Evolutionary conservation across 2,329 filamentous ascomycete genomes (phyloP).

Genomic region (Stemphylium beticola): DNA sequence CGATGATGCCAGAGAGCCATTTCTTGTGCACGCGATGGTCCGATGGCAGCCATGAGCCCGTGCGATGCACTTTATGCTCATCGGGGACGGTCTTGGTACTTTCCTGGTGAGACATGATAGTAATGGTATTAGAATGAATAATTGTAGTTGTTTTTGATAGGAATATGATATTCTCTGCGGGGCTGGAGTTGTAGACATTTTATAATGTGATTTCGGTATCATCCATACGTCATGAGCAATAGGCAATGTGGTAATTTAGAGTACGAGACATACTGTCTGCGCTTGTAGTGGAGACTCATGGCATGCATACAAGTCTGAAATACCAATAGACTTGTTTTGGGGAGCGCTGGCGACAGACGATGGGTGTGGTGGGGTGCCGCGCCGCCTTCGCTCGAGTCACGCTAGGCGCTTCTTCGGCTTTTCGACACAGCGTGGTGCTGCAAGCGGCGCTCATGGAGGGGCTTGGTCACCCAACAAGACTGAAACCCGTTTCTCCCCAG

Average conservation of each 20-base stretch:
- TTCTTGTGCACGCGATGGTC: constrained; percentile 67
- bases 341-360: neutral
- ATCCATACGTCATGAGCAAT: constrained; percentile 3
- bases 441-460: no score
- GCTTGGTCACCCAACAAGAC: no score
- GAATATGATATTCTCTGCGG: no score
- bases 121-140: no score
- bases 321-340: neutral
- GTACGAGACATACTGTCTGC: no score
- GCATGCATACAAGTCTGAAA: neutral
- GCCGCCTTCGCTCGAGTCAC: no score
- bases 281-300: no score
- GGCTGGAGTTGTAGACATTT: neutral
- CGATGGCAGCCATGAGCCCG: constrained; percentile 63
- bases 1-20: constrained; percentile 65
- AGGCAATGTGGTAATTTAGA: neutral
- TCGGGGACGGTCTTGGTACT: constrained; percentile 20
- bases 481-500: no score
- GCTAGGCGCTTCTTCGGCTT: no score
- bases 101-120: constrained; percentile 18
- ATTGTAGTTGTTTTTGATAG: no score
- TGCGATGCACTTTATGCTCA: constrained; percentile 27
- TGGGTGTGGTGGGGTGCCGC: neutral
- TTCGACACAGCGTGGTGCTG: no score
- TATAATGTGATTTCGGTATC: neutral